A percentile compares a stretch with the other conserved stretches of the same genome.
phyloP scores from a whole-genome alignment of 805 yeast species.

The Yarrowia sp. region DNA sequence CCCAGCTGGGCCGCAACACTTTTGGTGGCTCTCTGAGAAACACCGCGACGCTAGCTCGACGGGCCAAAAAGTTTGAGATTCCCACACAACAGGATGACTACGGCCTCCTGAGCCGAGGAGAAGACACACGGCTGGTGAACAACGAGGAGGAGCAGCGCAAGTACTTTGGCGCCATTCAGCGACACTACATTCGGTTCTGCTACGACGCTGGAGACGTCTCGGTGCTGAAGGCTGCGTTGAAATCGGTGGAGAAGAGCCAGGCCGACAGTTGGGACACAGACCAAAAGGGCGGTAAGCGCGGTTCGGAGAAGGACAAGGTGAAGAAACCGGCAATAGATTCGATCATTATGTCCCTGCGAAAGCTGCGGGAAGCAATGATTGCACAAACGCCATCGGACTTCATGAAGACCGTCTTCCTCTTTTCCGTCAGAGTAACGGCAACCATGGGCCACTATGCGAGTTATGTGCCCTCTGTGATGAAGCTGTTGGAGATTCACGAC shows the following conservation, averaged over 20 bases:
- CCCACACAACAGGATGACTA: constrained; percentile 32
- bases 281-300: background rate
- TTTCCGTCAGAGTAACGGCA: constrained; percentile 49
- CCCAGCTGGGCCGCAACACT: background rate
- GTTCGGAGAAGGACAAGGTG: background rate
- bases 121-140: constrained; percentile 36
- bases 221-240: background rate
- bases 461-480: constrained; percentile 52
- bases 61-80: constrained; percentile 16
- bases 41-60: background rate
- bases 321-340: constrained; percentile 25
- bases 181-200: constrained; percentile 25
- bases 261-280: background rate
- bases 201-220: background rate
- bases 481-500: constrained; percentile 40
- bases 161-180: constrained; percentile 12
- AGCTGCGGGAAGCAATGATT: constrained; percentile 56
- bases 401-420: constrained; percentile 47
- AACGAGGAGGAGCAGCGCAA: constrained; percentile 26
- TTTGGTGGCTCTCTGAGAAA: constrained; percentile 1
- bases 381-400: constrained; percentile 42
- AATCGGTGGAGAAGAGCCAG: constrained; percentile 1
- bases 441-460: constrained; percentile 51
- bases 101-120: constrained; percentile 50
- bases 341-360: constrained; percentile 33